These are phyloP conservation scores for Boletus vermiculosoides DNA, from an alignment of 768 basidiomycete genomes.

Conservation along the genomic window DNA sequence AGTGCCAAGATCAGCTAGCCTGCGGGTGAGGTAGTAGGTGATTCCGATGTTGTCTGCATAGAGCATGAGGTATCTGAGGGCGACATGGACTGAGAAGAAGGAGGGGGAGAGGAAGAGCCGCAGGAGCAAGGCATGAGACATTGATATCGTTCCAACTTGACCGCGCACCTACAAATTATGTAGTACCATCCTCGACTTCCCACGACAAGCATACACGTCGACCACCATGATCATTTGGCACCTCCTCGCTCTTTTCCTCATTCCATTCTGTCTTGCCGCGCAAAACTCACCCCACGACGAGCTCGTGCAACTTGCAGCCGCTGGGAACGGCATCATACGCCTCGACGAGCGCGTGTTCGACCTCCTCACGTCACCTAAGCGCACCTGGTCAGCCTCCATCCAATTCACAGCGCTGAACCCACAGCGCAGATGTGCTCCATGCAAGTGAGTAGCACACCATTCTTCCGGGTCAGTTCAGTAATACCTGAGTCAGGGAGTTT, in stretches of 20 bases:
- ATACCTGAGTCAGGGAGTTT: slow-evolving; percentile 61
- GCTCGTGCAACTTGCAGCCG: slow-evolving; percentile 65
- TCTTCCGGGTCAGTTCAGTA: neutral
- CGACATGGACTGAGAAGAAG: slow-evolving; percentile 93
- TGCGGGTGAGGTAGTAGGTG: slow-evolving; percentile 82
- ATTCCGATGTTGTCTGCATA: slow-evolving; percentile 90
- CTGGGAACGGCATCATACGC: slow-evolving; percentile 76
- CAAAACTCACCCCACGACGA: slow-evolving; percentile 43
- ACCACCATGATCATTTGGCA: slow-evolving; percentile 15
- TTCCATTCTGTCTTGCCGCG: slow-evolving; percentile 34
- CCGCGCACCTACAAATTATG: too few relatives aligned
- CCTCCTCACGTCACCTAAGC: slow-evolving; percentile 67
- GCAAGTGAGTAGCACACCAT: slow-evolving; percentile 61
- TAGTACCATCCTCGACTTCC: slow-evolving; percentile 1
- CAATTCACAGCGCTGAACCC: slow-evolving; percentile 86
- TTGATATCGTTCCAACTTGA: neutral
- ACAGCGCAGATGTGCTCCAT: slow-evolving; percentile 84
- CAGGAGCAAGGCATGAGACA: slow-evolving; percentile 82
- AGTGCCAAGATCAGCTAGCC: slow-evolving; percentile 65
- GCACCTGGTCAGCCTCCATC: slow-evolving; percentile 86
- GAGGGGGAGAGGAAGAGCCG: slow-evolving; percentile 89
- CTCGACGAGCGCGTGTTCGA: slow-evolving; percentile 78
- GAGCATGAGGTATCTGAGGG: slow-evolving; percentile 78
- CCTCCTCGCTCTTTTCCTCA: slow-evolving; percentile 33
- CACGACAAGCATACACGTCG: slow-evolving; percentile 12